Percentiles rank a stretch among this genome's conserved stretches.
phyloP scores from a whole-genome alignment of 768 basidiomycete species.

The Trametes punicea region DNA sequence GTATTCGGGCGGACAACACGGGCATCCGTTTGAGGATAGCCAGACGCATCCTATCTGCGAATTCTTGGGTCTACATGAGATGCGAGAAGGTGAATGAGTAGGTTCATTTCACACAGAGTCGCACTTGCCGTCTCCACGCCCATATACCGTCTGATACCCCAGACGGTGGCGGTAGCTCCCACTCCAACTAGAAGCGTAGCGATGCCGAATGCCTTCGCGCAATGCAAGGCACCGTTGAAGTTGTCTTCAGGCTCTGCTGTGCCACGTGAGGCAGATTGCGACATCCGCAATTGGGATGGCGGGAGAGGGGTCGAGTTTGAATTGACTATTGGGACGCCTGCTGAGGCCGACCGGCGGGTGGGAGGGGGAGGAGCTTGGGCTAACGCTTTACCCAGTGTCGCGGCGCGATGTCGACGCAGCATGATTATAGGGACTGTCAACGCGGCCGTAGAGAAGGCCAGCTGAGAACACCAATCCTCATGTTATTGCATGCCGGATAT shows the following conservation, averaged over 20 bases:
- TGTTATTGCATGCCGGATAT: background rate
- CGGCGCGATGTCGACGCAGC: slow-evolving; percentile 27
- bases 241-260: slow-evolving; percentile 26
- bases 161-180: slow-evolving; percentile 43
- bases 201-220: slow-evolving; percentile 61
- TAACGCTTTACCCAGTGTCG: slow-evolving; percentile 13
- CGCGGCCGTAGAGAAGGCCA: slow-evolving; percentile 32
- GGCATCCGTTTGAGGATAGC: slow-evolving; percentile 48
- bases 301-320: slow-evolving; percentile 1
- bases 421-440: slow-evolving; percentile 30
- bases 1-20: slow-evolving; percentile 47
- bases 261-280: background rate
- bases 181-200: slow-evolving; percentile 58
- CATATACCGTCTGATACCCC: slow-evolving; percentile 48
- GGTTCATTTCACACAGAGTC: background rate
- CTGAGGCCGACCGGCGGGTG: slow-evolving; percentile 11
- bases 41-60: slow-evolving; percentile 54
- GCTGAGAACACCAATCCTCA: slow-evolving; percentile 18
- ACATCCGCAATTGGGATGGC: background rate
- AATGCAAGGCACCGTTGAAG: slow-evolving; percentile 51
- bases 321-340: background rate
- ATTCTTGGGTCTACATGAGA: slow-evolving; percentile 52
- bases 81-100: background rate
- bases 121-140: slow-evolving; percentile 54
- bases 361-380: slow-evolving; percentile 21